Percentiles rank a stretch among this genome's conserved stretches.
These are phyloP conservation scores for Kluyveromyces aestuarii DNA, from an alignment of 805 yeast genomes.

Conservation along the genomic window DNA sequence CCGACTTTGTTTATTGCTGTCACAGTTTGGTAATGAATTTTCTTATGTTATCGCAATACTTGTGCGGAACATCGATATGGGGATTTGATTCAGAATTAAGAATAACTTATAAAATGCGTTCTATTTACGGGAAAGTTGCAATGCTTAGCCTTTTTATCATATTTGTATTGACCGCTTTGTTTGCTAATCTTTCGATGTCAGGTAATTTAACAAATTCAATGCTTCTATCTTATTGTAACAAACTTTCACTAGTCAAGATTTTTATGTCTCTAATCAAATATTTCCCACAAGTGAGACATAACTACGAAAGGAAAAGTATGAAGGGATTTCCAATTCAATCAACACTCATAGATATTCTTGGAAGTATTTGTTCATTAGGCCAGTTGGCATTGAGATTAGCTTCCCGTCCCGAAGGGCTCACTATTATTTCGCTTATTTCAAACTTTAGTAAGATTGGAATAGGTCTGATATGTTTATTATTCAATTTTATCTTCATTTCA, in stretches of 20 bases:
- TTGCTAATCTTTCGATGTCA: slow-evolving; percentile 4
- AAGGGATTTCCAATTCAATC: slow-evolving; percentile 73
- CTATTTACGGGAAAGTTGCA: slow-evolving; percentile 15
- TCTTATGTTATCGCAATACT: slow-evolving; percentile 34
- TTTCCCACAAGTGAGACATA: slow-evolving; percentile 80
- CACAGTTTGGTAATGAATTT: slow-evolving; percentile 39
- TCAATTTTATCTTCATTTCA: slow-evolving; percentile 30
- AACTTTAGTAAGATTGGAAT: slow-evolving; percentile 34
- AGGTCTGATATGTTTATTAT: slow-evolving; percentile 31
- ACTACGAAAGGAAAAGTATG: slow-evolving; percentile 68
- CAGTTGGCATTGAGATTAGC: slow-evolving; percentile 19
- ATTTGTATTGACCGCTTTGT: slow-evolving; percentile 9
- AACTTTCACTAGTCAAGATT: slow-evolving; percentile 32
- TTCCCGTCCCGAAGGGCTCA: slow-evolving; percentile 16
- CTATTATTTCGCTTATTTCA: slow-evolving; percentile 17
- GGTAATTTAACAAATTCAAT: slow-evolving; percentile 17
- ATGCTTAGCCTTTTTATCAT: slow-evolving; percentile 11
- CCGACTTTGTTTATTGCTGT: slow-evolving; percentile 38
- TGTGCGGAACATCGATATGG: slow-evolving; percentile 30
- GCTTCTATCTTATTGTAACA: slow-evolving; percentile 19
- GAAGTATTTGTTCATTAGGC: slow-evolving; percentile 27
- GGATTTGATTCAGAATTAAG: slow-evolving; percentile 18
- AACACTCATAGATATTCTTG: slow-evolving; percentile 29
- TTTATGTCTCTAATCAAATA: slow-evolving; percentile 42
- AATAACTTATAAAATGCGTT: slow-evolving; percentile 13